A percentile compares a stretch with the other conserved stretches of the same genome.
Evolutionary conservation across 495 filamentous ascomycete genomes (phyloP).

Genomic region (Neurospora sp.): DNA sequence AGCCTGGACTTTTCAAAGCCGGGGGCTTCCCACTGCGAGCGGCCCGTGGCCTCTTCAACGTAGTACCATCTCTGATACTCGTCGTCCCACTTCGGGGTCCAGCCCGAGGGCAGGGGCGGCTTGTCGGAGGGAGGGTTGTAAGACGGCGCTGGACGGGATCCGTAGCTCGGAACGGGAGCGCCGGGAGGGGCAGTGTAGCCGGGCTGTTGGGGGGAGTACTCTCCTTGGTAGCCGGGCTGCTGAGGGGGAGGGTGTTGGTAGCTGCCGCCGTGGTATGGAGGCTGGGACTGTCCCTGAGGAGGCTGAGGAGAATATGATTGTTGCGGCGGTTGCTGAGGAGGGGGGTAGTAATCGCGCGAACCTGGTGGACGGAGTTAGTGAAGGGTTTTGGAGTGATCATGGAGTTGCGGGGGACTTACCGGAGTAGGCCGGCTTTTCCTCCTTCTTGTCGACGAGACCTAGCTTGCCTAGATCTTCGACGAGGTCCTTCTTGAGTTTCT

Average conservation of each 20-base stretch:
- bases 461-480: slow-evolving; percentile 10
- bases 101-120: slow-evolving; percentile 47
- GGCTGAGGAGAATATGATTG: slow-evolving; percentile 9
- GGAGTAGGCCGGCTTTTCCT: slow-evolving; percentile 4
- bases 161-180: background rate
- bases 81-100: slow-evolving; percentile 50
- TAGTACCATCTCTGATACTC: slow-evolving; percentile 49
- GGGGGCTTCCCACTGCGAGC: slow-evolving; percentile 50
- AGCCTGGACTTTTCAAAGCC: slow-evolving; percentile 13
- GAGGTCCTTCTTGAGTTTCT: slow-evolving; percentile 17
- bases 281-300: slow-evolving; percentile 11
- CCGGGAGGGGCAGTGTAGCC: slow-evolving; percentile 11
- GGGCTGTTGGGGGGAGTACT: slow-evolving; percentile 1
- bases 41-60: slow-evolving; percentile 47
- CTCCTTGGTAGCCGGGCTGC: slow-evolving; percentile 1
- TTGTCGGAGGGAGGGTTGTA: slow-evolving; percentile 35
- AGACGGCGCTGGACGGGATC: slow-evolving; percentile 21
- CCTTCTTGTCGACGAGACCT: slow-evolving; percentile 14
- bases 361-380: background rate
- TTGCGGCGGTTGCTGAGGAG: slow-evolving; percentile 5
- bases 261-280: slow-evolving; percentile 21
- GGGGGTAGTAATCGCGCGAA: background rate
- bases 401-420: background rate
- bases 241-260: slow-evolving; percentile 8
- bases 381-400: background rate